A percentile compares a stretch with the other conserved stretches of the same genome.
These are phyloP conservation scores for Trametes meyenii DNA, from an alignment of 768 basidiomycete genomes.

Conservation along the genomic window DNA sequence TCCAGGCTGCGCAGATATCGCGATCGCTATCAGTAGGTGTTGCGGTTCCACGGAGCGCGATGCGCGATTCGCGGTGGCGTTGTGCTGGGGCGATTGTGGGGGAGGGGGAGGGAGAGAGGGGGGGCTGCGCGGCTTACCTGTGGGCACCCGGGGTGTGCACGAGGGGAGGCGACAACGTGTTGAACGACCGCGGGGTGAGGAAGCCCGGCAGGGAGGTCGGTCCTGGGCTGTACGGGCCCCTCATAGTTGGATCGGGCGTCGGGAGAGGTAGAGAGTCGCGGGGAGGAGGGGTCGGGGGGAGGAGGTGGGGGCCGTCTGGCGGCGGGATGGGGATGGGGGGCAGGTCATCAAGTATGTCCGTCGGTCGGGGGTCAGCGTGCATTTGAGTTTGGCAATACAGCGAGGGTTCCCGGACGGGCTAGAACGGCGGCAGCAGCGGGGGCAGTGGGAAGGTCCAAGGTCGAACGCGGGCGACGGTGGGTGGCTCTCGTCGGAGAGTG, in stretches of 20 bases:
- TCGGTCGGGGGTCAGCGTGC: slow-evolving; percentile 10
- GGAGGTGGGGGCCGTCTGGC: slow-evolving; percentile 19
- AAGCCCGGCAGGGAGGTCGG: slow-evolving; percentile 7
- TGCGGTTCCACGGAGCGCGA: not conserved
- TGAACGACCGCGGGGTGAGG: slow-evolving; percentile 21
- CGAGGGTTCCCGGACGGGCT: not conserved
- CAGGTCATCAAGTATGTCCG: slow-evolving; percentile 10
- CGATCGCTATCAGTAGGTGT: not conserved
- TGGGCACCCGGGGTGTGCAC: slow-evolving; percentile 20
- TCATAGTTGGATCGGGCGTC: slow-evolving; percentile 4
- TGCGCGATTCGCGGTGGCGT: not conserved
- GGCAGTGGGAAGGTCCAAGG: not conserved
- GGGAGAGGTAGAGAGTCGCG: slow-evolving; percentile 17
- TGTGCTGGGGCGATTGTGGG: not conserved
- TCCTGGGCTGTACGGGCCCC: slow-evolving; percentile 11
- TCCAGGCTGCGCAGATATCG: slow-evolving; percentile 14
- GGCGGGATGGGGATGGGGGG: slow-evolving; percentile 20
- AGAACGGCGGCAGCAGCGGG: slow-evolving; percentile 9
- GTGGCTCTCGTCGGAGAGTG: slow-evolving; percentile 5
- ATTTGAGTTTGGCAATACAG: slow-evolving; percentile 5
- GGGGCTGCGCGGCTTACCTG: slow-evolving; percentile 15
- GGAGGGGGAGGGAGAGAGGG: not conserved
- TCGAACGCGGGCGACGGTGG: not conserved
- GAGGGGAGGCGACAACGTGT: slow-evolving; percentile 21
- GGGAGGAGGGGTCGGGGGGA: slow-evolving; percentile 22